Conservation (phyloP, 1,139 yeast species). For the Yamadazyma triangularis region DNA sequence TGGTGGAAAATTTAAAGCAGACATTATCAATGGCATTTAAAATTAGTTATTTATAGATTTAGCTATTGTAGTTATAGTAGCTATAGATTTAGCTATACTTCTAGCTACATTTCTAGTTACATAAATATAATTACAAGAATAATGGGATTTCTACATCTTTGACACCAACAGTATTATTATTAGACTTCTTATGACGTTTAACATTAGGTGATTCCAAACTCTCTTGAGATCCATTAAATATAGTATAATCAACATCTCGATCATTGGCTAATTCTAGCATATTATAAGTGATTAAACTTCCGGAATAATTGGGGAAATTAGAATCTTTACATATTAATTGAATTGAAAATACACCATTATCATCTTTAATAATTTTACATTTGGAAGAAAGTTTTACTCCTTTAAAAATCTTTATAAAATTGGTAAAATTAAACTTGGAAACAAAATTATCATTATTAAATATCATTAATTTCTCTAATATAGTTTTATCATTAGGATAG, state of each 20-base stretch:
- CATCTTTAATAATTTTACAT: conserved; percentile 57
- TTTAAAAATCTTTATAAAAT: conserved; percentile 49
- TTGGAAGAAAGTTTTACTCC: conserved; percentile 56
- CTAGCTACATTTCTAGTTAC: too few relatives aligned
- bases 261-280: conserved; percentile 40
- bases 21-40: conserved; percentile 44
- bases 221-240: conserved; percentile 7
- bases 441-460: conserved; percentile 12
- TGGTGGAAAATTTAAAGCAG: conserved; percentile 30
- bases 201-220: not conserved
- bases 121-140: conserved; percentile 8
- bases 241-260: conserved; percentile 5
- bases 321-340: conserved; percentile 38
- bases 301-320: conserved; percentile 39
- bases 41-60: conserved; percentile 31
- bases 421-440: conserved; percentile 40
- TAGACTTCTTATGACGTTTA: not conserved
- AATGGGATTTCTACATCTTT: conserved; percentile 11
- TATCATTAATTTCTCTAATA: conserved; percentile 46
- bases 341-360: conserved; percentile 47
- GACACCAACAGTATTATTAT: too few relatives aligned
- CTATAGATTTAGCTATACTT: too few relatives aligned
- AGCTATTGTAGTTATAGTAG: too few relatives aligned
- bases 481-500: conserved; percentile 60
- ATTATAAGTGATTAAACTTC: conserved; percentile 59